A percentile compares a stretch with the other conserved stretches of the same genome.
Evolutionary conservation across 2,329 filamentous ascomycete species (phyloP).

Genomic region (Penicillium frequentans): DNA sequence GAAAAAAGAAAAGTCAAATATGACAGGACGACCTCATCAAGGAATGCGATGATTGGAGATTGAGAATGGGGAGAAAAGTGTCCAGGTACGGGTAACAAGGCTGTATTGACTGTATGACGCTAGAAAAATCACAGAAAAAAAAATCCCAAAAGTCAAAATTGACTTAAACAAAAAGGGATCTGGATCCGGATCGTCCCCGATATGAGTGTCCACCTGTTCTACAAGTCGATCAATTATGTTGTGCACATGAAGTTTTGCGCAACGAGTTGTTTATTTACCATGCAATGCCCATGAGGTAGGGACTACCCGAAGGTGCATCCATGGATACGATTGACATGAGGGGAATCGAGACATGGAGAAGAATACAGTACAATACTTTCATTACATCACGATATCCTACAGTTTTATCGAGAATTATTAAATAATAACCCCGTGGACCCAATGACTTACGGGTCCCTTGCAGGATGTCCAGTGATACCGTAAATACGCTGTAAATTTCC

Average conservation of each 20-base stretch:
- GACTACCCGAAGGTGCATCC: conserved; percentile 10
- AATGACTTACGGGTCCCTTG: background rate
- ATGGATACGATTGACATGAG: background rate
- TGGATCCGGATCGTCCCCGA: conserved; percentile 22
- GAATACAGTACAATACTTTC: background rate
- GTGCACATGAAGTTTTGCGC: background rate
- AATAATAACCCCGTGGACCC: background rate
- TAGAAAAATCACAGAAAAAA: conserved; percentile 1
- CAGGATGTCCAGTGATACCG: background rate
- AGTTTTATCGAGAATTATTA: background rate
- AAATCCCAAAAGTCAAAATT: background rate
- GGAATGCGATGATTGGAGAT: conserved; percentile 8
- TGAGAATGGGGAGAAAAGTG: conserved; percentile 4
- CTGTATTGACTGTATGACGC: conserved; percentile 1
- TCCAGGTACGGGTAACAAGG: background rate
- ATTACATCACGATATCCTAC: background rate
- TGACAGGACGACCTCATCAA: conserved; percentile 4
- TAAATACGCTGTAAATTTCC: conserved; percentile 2
- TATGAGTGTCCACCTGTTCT: conserved; percentile 13
- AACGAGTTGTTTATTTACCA: background rate
- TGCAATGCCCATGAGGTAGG: background rate
- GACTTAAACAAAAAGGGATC: conserved; percentile 14
- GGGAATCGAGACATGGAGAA: background rate
- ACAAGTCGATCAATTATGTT: conserved; percentile 13
- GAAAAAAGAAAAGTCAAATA: background rate